phyloP scores from a whole-genome alignment of 768 basidiomycete genomes.

The Pleurotus salmoneostramineus region DNA sequence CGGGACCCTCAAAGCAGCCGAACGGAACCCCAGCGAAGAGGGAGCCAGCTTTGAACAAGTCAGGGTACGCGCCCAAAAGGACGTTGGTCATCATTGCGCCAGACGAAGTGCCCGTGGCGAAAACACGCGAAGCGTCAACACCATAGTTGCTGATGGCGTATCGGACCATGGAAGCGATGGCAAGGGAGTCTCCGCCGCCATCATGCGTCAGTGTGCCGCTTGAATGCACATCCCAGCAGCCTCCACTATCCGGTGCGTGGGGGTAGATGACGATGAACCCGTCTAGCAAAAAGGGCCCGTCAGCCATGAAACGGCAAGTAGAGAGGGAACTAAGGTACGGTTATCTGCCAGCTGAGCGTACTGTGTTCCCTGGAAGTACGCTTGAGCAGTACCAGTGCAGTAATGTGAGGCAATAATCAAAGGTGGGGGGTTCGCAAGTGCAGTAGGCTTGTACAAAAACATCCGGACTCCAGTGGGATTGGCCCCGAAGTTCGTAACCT shows the following conservation, averaged over 20 bases:
- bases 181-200: constrained; percentile 51
- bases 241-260: constrained; percentile 35
- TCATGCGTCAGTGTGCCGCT: constrained; percentile 50
- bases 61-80: constrained; percentile 48
- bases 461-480: constrained; percentile 52
- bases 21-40: constrained; percentile 51
- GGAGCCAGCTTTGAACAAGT: constrained; percentile 45
- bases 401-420: constrained; percentile 52
- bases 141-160: constrained; percentile 45
- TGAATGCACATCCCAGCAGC: constrained; percentile 53
- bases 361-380: constrained; percentile 43
- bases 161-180: constrained; percentile 41
- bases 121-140: constrained; percentile 44
- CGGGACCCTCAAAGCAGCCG: constrained; percentile 47
- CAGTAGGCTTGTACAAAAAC: constrained; percentile 40
- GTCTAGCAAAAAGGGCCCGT: constrained; percentile 15
- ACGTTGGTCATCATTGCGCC: constrained; percentile 64
- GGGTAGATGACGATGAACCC: constrained; percentile 52
- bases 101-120: constrained; percentile 46
- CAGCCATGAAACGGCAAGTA: background rate
- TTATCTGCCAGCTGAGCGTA: constrained; percentile 46
- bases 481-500: constrained; percentile 42
- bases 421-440: constrained; percentile 32
- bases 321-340: background rate
- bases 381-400: constrained; percentile 48